These are phyloP conservation scores for Starmerella powellii DNA, from an alignment of 805 yeast genomes.

Conservation along the genomic window DNA sequence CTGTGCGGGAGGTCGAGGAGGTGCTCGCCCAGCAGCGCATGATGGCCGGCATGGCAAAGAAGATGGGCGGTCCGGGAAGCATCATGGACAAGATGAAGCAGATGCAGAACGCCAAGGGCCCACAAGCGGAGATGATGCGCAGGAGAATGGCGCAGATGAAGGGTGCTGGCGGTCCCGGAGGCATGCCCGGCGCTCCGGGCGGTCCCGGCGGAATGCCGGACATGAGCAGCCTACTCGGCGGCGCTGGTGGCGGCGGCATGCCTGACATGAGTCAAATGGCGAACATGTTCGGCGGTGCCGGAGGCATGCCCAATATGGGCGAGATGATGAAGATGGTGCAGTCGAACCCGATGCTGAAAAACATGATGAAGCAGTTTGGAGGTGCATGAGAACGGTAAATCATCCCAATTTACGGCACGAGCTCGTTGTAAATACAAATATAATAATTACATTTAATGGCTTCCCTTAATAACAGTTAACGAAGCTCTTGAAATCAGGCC, in stretches of 20 bases:
- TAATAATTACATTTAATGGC: too few relatives aligned
- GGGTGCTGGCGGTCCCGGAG: constrained; percentile 29
- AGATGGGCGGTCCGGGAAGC: constrained; percentile 43
- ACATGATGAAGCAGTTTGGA: constrained; percentile 33
- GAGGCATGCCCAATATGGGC: constrained; percentile 59
- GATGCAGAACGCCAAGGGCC: constrained; percentile 31
- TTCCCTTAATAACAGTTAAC: too few relatives aligned
- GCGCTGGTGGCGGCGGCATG: constrained; percentile 54
- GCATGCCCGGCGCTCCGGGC: constrained; percentile 24
- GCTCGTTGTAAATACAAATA: too few relatives aligned
- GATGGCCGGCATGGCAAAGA: constrained; percentile 88
- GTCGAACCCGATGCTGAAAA: constrained; percentile 38
- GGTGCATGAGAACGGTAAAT: constrained; percentile 2
- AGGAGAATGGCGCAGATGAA: constrained; percentile 35
- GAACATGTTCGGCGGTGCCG: constrained; percentile 44
- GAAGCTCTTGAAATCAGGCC: too few relatives aligned
- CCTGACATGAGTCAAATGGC: constrained; percentile 55
- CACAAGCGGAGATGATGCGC: constrained; percentile 37
- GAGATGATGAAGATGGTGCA: constrained; percentile 50
- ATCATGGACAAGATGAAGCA: constrained; percentile 37
- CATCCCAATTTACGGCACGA: background rate
- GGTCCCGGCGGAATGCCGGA: constrained; percentile 55
- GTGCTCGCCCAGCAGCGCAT: constrained; percentile 79
- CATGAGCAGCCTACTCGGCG: constrained; percentile 47
- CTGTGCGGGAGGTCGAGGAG: constrained; percentile 87